Percentiles rank a stretch among this genome's conserved stretches.
Evolutionary conservation across 176 grass and related monocot genomes (phyloP).

Genomic region (Stipa capillata): DNA sequence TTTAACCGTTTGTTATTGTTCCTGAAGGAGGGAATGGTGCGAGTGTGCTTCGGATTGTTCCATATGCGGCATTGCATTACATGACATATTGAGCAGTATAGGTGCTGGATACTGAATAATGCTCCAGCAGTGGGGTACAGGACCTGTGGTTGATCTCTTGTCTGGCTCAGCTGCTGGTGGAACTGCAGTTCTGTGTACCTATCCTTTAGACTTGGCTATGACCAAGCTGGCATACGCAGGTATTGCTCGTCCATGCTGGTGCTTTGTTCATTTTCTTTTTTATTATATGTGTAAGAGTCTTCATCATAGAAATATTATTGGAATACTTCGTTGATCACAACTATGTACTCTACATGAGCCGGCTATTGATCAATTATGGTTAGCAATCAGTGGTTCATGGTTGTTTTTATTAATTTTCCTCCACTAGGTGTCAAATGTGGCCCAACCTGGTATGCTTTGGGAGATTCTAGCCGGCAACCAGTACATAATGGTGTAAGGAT

Average conservation of each 20-base stretch:
- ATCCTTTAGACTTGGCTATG: slow-evolving; percentile 85
- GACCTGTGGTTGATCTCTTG: slow-evolving; percentile 86
- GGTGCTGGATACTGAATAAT: slow-evolving; percentile 87
- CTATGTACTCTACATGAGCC: background rate
- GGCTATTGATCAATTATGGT: background rate
- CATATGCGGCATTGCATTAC: slow-evolving; percentile 93
- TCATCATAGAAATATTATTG: background rate
- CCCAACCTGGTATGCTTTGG: slow-evolving; percentile 35
- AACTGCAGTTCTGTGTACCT: slow-evolving; percentile 93
- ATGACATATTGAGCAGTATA: slow-evolving; percentile 92
- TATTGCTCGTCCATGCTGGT: slow-evolving; percentile 22
- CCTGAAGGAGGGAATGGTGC: slow-evolving; percentile 95
- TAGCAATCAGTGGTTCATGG: background rate
- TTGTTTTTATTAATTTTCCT: slow-evolving; percentile 10
- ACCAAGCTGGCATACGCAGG: slow-evolving; percentile 96
- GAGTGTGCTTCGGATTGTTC: slow-evolving; percentile 88
- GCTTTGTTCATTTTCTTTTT: background rate
- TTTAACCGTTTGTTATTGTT: too few relatives aligned
- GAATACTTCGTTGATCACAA: background rate
- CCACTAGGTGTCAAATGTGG: slow-evolving; percentile 37
- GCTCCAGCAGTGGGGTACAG: slow-evolving; percentile 56
- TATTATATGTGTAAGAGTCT: background rate
- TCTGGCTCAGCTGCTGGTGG: slow-evolving; percentile 90
- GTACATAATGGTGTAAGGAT: slow-evolving; percentile 64
- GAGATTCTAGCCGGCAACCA: slow-evolving; percentile 43